Evolutionary conservation across 805 yeast species (phyloP), one percentile per base, ranked within the genome.

Genomic region (Torulaspora maleeae): DNA sequence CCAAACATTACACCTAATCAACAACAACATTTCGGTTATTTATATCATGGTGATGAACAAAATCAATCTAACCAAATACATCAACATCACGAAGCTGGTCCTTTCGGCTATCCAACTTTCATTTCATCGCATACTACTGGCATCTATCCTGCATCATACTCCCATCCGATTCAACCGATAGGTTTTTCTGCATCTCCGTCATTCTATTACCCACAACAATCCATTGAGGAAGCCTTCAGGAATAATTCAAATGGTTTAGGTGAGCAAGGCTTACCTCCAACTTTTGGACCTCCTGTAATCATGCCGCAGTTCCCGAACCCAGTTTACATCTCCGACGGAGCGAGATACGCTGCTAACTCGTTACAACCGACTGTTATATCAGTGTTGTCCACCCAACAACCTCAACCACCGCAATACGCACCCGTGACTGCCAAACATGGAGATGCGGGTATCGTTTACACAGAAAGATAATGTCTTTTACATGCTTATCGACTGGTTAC

Each of bases 171-270:
- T 27, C 48, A 36, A 22, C 38, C 48, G 8, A 25, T 24, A 12
- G 34, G 30, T 19, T 45, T 45, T 40, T 16, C 44, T 29, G 28
- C 40, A 36, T 45, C 41, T 25, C 32, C 39, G 15, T 37, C 38
- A 41, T 34, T 36, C 28, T 33, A 24, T 37, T 32, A 38, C 32
- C 44, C 35, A 33, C 42, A 38, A 29, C 33, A 34, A 28, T 38
- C 41, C 22, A 38, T 34, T 19, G 30, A 44, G 10, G 43, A 39
- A 29, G 44, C 39, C 27, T 35, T 27, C n/a, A 34, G 44, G 27
- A 41, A 34, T 27, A 41, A 36, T 9, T 41, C 35, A 10, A 41
- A 41, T 20, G 39, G 39, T n/a, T n/a, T 25, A 12, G 44, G 36
- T 22, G 12, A 36, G 12, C 39, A 20, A 24, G 20, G 30, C 17